Evolutionary conservation across 331 rosid genomes (phyloP), one percentile per base, ranked within the genome.

Genomic region (Malus hybrid): DNA sequence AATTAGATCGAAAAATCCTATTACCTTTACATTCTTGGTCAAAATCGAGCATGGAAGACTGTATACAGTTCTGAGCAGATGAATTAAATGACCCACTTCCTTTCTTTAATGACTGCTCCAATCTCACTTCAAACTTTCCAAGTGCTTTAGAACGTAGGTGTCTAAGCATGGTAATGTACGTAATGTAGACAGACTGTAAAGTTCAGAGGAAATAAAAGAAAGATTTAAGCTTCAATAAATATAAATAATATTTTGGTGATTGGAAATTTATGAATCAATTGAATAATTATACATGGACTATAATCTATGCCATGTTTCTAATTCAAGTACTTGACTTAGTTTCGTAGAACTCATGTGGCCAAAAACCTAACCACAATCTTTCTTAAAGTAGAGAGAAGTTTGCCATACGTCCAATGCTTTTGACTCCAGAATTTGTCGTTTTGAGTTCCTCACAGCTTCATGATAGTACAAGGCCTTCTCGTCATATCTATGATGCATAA

Each of bases 21-120:
- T 75, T 88, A 93, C 98, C 98, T 78, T 89, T 80, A 87, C 88
- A 86, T 66, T 80, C 88, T 83, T 81, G 80, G 80, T 93, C 94
- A 76, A 93, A 91, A 72, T 83, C 85, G 8, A 70, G 81, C 85
- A 90, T 55, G 74, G 80, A 80, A 76, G 86, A 76, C 27, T 80
- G 80, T 8, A 83, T 75, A 74, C 76, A 86, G 8, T 13, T 77
- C 69, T 74, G 83, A 73, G 77, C 93, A 32, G 94, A 70, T 65
- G 92, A 79, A 65, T 94, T 88, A 72, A 90, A 93, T 57, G 7
- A 33, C 36, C 89, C 90, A 85, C 84, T 96, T 81, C 94, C 97
- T 16, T 81, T 79, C 12, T 78, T 86, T 72, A 91, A 80, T 27
- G 96, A 83, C 57, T 78, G 85, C 60, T 87, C 93, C 72, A 93